Evolutionary conservation across 179 eudicot species (phyloP).

Genomic region (Beta lomatogona): DNA sequence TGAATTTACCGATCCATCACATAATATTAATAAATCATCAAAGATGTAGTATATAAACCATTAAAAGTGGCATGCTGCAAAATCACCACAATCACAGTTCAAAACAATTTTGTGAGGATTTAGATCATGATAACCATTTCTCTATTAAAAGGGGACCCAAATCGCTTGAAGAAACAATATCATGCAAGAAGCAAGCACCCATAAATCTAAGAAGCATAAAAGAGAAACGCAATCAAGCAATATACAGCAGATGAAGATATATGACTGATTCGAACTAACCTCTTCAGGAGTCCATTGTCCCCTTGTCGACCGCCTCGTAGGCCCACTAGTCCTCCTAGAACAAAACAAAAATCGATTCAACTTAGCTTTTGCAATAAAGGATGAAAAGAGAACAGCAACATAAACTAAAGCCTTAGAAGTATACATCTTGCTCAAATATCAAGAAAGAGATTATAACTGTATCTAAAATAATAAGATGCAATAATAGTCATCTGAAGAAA

Average conservation of each 20-base stretch:
- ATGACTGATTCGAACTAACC: conserved; percentile 42
- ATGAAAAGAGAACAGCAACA: not conserved
- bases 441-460: not conserved
- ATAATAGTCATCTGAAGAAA: conserved; percentile 1
- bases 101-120: not conserved
- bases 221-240: not conserved
- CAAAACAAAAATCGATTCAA: conserved; percentile 7
- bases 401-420: not conserved
- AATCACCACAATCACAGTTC: not conserved
- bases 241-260: not conserved
- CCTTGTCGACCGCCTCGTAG: conserved; percentile 95
- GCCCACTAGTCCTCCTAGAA: conserved; percentile 92
- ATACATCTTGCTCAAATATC: not conserved
- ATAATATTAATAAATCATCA: too few species aligned
- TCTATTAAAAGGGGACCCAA: not conserved
- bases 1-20: too few species aligned
- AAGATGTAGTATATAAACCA: too few species aligned
- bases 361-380: not conserved
- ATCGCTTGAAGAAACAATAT: not conserved
- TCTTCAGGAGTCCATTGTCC: conserved; percentile 99
- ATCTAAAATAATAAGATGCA: not conserved
- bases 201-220: not conserved
- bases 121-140: not conserved
- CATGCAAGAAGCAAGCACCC: not conserved
- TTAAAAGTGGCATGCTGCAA: not conserved